Evolutionary conservation across 129 eudicot species (phyloP), one percentile per base, ranked within the genome.

Genomic region (Arctium lappa): DNA sequence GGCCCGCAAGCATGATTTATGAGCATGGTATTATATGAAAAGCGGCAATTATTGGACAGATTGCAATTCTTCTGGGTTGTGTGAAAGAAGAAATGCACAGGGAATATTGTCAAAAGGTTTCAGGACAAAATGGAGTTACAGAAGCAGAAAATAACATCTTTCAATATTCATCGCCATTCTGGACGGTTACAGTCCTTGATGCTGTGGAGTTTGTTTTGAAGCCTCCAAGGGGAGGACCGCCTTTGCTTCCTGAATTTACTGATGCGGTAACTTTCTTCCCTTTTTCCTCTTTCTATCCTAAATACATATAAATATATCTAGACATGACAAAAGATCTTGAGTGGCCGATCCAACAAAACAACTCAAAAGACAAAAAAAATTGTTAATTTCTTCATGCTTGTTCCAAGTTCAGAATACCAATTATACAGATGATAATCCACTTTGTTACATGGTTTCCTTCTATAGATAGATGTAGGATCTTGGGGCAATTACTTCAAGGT

Each of bases 181-280:
- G 98, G 98, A 87, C 80, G 34, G 86, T 83, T 77, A 78, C 40
- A 60, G 90, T 87, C 74, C 97, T 93, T 80, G 94, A 96, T 82
- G 77, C 90, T 84, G 90, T 96, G 75, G 97, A 90, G 89, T 78
- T 85, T 74, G 97, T 96, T 85, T 84, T 96, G 81, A 93, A 85
- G 88, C 98, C 98, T 82, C 92, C 97, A 74, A 73, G 18, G 70
- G 99, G 98, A 33, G 98, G 99, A 63, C 99, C 98, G 36, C 99
- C 97, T 44, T 72, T 87, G 22, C 97, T 96, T 71, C 99, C 99
- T 27, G 99, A 90, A 82, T 81, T 84, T 81, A 77, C 86, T 70
- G 98, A 96, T 86, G 97, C 98, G 81, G 99, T 96, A 88, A 65
- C 38, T 4, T 65, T 76, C 82, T 82, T 40, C 15, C 50, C 10